Conservation (phyloP, 2,329 filamentous ascomycete genomes). For the Celoporthe dispersa region DNA sequence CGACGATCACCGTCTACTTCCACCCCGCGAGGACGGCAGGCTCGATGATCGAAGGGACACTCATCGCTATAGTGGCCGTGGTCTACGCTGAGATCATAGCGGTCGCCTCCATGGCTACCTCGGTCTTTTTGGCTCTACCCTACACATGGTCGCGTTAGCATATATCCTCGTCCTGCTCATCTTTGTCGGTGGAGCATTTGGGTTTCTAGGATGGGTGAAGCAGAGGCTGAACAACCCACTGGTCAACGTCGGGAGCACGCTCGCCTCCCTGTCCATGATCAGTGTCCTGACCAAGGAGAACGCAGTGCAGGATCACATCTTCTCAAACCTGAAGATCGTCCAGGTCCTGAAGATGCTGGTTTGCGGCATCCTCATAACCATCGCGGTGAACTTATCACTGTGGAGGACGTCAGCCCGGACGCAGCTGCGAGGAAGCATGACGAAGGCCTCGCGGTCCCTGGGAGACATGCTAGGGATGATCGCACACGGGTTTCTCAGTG, state of each 20-base stretch:
- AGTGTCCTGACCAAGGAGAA: conserved; percentile 91
- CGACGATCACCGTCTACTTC: conserved; percentile 93
- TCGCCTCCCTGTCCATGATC: conserved; percentile 87
- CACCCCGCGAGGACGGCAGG: conserved; percentile 85
- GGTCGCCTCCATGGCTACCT: conserved; percentile 85
- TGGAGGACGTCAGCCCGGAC: conserved; percentile 78
- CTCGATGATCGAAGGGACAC: conserved; percentile 84
- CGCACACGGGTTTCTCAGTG: conserved; percentile 80
- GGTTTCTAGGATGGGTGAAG: conserved; percentile 87
- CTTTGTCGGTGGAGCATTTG: conserved; percentile 84
- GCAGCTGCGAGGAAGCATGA: conserved; percentile 74
- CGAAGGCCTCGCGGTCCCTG: conserved; percentile 73
- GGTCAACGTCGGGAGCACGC: conserved; percentile 82
- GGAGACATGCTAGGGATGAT: conserved; percentile 83
- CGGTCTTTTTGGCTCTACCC: conserved; percentile 72
- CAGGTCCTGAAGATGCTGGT: conserved; percentile 83
- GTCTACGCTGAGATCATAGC: conserved; percentile 77
- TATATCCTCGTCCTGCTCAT: conserved; percentile 80
- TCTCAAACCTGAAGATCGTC: conserved; percentile 79
- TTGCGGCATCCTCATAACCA: conserved; percentile 74
- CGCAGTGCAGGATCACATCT: conserved; percentile 78
- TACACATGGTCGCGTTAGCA: conserved; percentile 70
- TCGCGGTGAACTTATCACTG: conserved; percentile 75
- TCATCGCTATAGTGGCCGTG: conserved; percentile 78
- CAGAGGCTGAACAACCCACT: conserved; percentile 77